Evolutionary conservation across 768 basidiomycete genomes (phyloP).

Genomic region (Sarcomyxa edulis): DNA sequence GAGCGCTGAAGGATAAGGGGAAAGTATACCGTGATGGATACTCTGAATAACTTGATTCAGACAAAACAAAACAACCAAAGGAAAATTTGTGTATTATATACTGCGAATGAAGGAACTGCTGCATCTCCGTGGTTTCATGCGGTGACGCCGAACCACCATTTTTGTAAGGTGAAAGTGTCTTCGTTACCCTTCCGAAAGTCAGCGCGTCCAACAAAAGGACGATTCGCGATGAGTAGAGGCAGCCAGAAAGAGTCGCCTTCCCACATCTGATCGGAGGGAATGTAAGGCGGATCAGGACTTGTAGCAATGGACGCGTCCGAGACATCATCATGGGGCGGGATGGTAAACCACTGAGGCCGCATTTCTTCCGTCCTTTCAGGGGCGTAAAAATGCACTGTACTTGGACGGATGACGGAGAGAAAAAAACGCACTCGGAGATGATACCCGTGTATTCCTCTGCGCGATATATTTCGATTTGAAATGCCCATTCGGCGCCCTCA

Average conservation of each 20-base stretch:
- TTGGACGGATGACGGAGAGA: slow-evolving; percentile 1
- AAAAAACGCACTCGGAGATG: slow-evolving; percentile 55
- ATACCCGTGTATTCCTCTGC: slow-evolving; percentile 56
- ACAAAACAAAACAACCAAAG: no score
- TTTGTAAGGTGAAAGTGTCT: slow-evolving; percentile 22
- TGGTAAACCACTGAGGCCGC: slow-evolving; percentile 75
- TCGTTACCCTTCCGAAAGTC: slow-evolving; percentile 35
- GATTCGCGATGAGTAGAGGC: slow-evolving; percentile 45
- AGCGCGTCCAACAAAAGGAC: slow-evolving; percentile 37
- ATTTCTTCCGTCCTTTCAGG: slow-evolving; percentile 89
- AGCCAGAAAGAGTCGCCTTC: slow-evolving; percentile 66
- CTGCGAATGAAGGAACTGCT: no score
- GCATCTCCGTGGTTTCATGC: no score
- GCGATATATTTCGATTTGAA: slow-evolving; percentile 69
- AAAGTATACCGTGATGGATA: no score
- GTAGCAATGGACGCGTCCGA: slow-evolving; percentile 4
- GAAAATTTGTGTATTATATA: no score
- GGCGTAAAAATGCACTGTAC: not conserved
- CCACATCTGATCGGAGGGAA: slow-evolving; percentile 63
- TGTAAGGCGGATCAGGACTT: slow-evolving; percentile 20
- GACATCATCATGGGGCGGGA: slow-evolving; percentile 18
- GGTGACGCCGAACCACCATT: slow-evolving; percentile 42
- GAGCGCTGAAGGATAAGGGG: no score
- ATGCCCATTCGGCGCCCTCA: slow-evolving; percentile 50
- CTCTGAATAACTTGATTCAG: no score